A percentile compares a stretch with the other conserved stretches of the same genome.
Conservation (phyloP, 2,329 filamentous ascomycete species). For the Colletotrichum sidae region DNA sequence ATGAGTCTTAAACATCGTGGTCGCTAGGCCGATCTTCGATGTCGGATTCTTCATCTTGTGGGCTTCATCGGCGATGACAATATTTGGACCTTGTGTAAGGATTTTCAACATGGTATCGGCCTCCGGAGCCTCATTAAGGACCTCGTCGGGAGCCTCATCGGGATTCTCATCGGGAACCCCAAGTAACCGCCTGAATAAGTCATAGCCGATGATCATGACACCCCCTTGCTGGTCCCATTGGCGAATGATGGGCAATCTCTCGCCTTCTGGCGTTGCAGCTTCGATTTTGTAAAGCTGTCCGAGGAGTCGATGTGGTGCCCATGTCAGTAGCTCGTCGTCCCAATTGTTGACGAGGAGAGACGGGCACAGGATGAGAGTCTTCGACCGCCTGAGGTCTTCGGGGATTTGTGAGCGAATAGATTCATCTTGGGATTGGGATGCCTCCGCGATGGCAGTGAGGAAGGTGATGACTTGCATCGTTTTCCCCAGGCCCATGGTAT, state of each 20-base stretch:
- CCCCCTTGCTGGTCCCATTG: slow-evolving; percentile 76
- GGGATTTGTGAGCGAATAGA: slow-evolving; percentile 76
- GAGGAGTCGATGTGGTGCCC: slow-evolving; percentile 70
- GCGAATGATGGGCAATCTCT: slow-evolving; percentile 60
- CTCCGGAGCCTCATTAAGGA: not conserved
- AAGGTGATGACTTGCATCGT: slow-evolving; percentile 91
- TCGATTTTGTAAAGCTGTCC: slow-evolving; percentile 69
- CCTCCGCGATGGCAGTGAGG: slow-evolving; percentile 78
- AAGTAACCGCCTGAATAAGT: slow-evolving; percentile 67
- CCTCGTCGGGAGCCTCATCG: too few relatives aligned
- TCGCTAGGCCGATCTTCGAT: slow-evolving; percentile 64
- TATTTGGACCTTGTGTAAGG: slow-evolving; percentile 71
- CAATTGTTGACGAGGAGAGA: slow-evolving; percentile 83
- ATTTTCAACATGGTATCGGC: slow-evolving; percentile 47
- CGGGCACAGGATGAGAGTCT: slow-evolving; percentile 81
- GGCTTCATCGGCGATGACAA: slow-evolving; percentile 88
- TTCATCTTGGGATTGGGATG: slow-evolving; percentile 68
- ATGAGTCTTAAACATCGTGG: slow-evolving; percentile 71
- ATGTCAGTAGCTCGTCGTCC: slow-evolving; percentile 79
- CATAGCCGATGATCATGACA: slow-evolving; percentile 81
- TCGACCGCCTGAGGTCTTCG: slow-evolving; percentile 67
- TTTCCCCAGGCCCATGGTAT: slow-evolving; percentile 93
- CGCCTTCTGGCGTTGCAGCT: slow-evolving; percentile 44
- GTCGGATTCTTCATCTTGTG: slow-evolving; percentile 79
- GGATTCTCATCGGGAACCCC: slow-evolving; percentile 43